Conservation (phyloP, 139 green algal genomes). For the Picochlorum sp. region DNA sequence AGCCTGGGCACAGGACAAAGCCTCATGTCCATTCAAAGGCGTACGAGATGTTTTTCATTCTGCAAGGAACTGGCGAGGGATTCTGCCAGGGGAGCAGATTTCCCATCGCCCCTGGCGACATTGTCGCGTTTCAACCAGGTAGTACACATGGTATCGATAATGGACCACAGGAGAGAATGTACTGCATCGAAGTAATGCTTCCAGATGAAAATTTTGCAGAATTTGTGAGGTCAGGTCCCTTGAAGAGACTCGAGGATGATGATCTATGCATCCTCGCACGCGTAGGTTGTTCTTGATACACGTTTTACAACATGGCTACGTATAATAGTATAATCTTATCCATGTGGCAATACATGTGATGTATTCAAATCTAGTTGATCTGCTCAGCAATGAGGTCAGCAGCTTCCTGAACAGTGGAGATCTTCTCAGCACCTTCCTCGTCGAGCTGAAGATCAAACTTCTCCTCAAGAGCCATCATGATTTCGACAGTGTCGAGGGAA, state of each 20-base stretch:
- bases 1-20: constrained; percentile 52
- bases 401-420: constrained; percentile 67
- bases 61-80: constrained; percentile 48
- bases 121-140: constrained; percentile 62
- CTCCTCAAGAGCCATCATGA: constrained; percentile 99
- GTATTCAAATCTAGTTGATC: constrained; percentile 40
- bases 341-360: constrained; percentile 16
- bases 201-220: constrained; percentile 83
- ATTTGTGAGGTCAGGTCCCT: constrained; percentile 50
- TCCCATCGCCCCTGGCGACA: constrained; percentile 50
- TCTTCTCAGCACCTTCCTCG: constrained; percentile 95
- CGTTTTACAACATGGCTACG: neutral
- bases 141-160: constrained; percentile 71
- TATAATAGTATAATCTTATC: neutral
- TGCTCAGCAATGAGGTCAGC: constrained; percentile 81
- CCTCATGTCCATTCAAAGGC: constrained; percentile 58
- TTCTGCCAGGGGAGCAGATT: constrained; percentile 49
- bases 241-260: constrained; percentile 28
- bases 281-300: constrained; percentile 6
- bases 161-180: constrained; percentile 17
- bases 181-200: constrained; percentile 68
- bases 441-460: constrained; percentile 94
- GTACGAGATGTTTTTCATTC: constrained; percentile 82
- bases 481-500: constrained; percentile 97
- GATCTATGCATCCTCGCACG: constrained; percentile 42